Evolutionary conservation across 495 filamentous ascomycete genomes (phyloP).

Genomic region (Neurospora sp.): DNA sequence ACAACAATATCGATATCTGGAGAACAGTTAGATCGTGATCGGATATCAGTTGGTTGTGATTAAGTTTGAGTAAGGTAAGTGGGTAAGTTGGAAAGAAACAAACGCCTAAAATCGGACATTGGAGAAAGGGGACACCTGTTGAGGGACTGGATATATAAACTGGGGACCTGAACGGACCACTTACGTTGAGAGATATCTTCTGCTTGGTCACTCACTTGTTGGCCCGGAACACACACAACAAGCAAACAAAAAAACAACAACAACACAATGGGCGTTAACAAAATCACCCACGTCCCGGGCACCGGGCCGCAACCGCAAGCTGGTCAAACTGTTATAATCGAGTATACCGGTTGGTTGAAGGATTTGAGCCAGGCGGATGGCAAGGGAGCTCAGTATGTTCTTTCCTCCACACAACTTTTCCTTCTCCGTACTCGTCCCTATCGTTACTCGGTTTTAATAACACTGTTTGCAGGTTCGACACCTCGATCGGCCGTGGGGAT

Average conservation of each 20-base stretch:
- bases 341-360: constrained; percentile 77
- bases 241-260: not conserved
- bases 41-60: not conserved
- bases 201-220: not conserved
- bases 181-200: not conserved
- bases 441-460: not conserved
- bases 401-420: not conserved
- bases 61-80: not conserved
- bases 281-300: constrained; percentile 33
- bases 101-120: not conserved
- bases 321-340: constrained; percentile 64
- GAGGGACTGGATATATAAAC: not conserved
- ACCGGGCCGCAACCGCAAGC: constrained; percentile 42
- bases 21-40: not conserved
- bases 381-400: constrained; percentile 38
- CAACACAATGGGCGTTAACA: constrained; percentile 40
- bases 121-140: not conserved
- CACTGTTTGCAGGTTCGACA: constrained; percentile 57
- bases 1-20: not conserved
- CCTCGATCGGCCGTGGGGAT: constrained; percentile 54
- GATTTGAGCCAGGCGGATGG: constrained; percentile 43
- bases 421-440: not conserved
- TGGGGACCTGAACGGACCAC: not conserved
- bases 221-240: not conserved
- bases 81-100: not conserved